Evolutionary conservation across 805 yeast species (phyloP), one percentile per base, ranked within the genome.

Genomic region (Tetrapisispora nanseiensis): DNA sequence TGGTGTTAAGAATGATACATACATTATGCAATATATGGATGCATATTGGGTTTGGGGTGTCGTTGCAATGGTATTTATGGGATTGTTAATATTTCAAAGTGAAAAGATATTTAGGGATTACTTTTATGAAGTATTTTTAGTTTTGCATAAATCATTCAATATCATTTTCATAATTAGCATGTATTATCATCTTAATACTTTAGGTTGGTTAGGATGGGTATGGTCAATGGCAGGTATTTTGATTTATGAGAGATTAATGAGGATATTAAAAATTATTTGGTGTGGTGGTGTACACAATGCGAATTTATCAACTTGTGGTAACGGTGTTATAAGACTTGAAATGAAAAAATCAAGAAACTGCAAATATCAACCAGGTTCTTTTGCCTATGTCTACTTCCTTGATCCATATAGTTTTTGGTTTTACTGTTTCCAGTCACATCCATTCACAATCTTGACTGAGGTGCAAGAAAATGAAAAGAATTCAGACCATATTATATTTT

Each of bases 121-220:
- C 38, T 58, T 61, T 39, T 85, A 85, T 60, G 94, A 85, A 54
- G 43, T 68, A 7, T 80, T 84, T 61, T 56, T 80, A 28, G 51
- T 70, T n/a, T 39, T 69, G 12, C 94, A 84, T 54, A 73, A 81
- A 39, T 43, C 71, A 1, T 54, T 81, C 35, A 86, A 78, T 4
- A 59, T 69, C 5, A 45, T 69, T 6, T 78, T 79, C 56, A 63
- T 79, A 38, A 67, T 67, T 12, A 73, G 75, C 39, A 69, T 74
- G 41, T 82, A 77, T 74, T 63, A 66, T 31, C 95, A 85, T 58
- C 68, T 78, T 55, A 59, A 44, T 37, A 71, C 50, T 51, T 63
- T 70, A 41, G 78, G 76, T 3, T 75, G 76, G 72, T 61, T 72
- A 46, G 76, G 72, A 44, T 75, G 72, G 65, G 51, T 72, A 24